Base-by-base conservation (phyloP, 768 basidiomycete genomes). In the Boletellus ananas region DNA sequence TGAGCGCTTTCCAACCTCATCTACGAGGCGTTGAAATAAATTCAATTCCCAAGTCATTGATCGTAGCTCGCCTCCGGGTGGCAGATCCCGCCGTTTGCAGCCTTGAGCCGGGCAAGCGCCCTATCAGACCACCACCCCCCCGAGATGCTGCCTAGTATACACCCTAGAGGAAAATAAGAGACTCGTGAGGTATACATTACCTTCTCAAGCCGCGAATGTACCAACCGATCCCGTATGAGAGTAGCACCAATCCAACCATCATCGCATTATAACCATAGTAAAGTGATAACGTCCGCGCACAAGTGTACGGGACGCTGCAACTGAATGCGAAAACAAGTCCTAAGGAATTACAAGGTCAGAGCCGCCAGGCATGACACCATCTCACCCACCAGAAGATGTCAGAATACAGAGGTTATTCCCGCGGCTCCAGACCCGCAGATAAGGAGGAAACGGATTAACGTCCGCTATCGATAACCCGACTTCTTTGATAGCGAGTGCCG, bases 1-100 rank as follows among this genome's bases (percentile, higher is more conserved):
- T 79, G 72, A 0, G 81, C 85, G 56, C 86, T 87, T 61, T 79
- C 73, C 17, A 94, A 65, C 7, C 90, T 83, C 81, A 89, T 87
- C 87, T 89, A 56, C 9, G 16, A 51, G 5, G 12, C 25, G 16
- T 34, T 9, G 10, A 29, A 3, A 17, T 16, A 42, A 12, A 35
- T 29, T 29, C 27, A 29, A 35, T 13, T 14, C 18, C 38, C 20
- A 17, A 13, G 31, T 14, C 14, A 18, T 23, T 27, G 4, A 18
- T 9, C 37, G 29, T 16, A 12, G 20, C 73, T 61, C 52, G 84
- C 86, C 77, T 94, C 91, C 2, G 91, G 82, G 49, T 79, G 75
- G 23, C 71, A 67, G 12, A 67, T 58, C 0, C 80, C 82, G 0
- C 74, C 77, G 54, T 81, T 79, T 31, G 63, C 55, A 31, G 64